Evolutionary conservation across 1,284 basidiomycete species (phyloP).

Genomic region (Sanguinoderma infundibulare): DNA sequence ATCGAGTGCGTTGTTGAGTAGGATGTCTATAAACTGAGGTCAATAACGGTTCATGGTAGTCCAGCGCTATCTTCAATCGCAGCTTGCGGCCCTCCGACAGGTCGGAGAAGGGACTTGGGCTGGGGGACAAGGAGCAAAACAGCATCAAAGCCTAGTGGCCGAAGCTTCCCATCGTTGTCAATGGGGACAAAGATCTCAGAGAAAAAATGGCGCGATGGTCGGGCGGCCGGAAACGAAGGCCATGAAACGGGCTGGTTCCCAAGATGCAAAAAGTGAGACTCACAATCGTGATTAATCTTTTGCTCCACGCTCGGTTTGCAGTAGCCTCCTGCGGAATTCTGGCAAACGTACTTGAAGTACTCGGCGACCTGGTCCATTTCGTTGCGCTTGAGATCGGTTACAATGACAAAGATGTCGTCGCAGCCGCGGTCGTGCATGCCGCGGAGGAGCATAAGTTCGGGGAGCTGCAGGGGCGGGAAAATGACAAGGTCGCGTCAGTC

Average conservation of each 20-base stretch:
- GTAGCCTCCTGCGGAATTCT: conserved; percentile 58
- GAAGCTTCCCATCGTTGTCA: background rate
- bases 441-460: conserved; percentile 74
- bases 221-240: background rate
- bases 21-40: conserved; percentile 53
- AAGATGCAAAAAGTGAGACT: conserved; percentile 8
- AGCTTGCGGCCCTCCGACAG: background rate
- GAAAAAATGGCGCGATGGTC: background rate
- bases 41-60: background rate
- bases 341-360: conserved; percentile 74
- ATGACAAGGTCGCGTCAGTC: background rate
- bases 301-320: conserved; percentile 69
- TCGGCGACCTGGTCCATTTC: conserved; percentile 80
- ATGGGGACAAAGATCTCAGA: background rate
- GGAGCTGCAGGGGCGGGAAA: conserved; percentile 48
- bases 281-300: conserved; percentile 69
- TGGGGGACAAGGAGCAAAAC: too few relatives aligned
- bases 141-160: background rate
- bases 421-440: conserved; percentile 80
- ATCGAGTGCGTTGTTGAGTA: conserved; percentile 63
- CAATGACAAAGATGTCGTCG: conserved; percentile 76
- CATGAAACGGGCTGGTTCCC: background rate
- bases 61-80: background rate
- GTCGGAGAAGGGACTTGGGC: background rate
- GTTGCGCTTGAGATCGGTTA: conserved; percentile 73